Conservation (phyloP, 768 basidiomycete species). For the Lentinula lateritia region DNA sequence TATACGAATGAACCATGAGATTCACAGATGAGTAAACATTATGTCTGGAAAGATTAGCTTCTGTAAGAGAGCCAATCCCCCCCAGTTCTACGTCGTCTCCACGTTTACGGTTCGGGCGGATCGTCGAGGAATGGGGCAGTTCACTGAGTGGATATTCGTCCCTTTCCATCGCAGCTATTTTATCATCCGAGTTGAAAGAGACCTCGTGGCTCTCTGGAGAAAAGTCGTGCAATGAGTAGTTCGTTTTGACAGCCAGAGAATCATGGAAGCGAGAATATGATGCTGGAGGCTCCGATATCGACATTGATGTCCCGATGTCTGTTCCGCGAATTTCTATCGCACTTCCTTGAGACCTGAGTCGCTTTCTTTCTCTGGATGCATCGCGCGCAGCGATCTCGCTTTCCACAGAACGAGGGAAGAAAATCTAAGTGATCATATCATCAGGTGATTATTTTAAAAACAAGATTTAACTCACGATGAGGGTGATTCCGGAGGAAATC, state of each 20-base stretch:
- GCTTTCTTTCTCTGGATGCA: conserved; percentile 34
- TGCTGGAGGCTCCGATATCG: neutral
- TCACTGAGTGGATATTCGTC: neutral
- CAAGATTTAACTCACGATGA: conserved; percentile 45
- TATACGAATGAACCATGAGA: conserved; percentile 58
- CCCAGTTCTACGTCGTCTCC: conserved; percentile 32
- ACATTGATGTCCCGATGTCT: neutral
- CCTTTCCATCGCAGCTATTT: neutral
- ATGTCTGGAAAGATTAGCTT: conserved; percentile 39
- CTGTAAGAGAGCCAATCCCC: conserved; percentile 24
- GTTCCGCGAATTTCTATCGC: neutral
- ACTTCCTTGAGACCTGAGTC: conserved; percentile 6
- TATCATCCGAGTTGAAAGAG: conserved; percentile 14
- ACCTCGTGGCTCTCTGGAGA: neutral
- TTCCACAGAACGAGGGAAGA: conserved; percentile 77
- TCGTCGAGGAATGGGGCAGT: conserved; percentile 19
- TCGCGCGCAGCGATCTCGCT: conserved; percentile 54
- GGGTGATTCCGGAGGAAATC: conserved; percentile 69
- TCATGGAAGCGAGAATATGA: conserved; percentile 11
- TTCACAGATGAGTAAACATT: conserved; percentile 31
- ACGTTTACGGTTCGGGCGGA: conserved; percentile 39
- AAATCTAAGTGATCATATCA: conserved; percentile 45
- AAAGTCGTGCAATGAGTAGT: conserved; percentile 8
- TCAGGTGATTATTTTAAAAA: neutral
- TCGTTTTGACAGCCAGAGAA: conserved; percentile 26